Base-by-base conservation (phyloP, 139 green algal genomes). In the Spirogloea muscicola region DNA sequence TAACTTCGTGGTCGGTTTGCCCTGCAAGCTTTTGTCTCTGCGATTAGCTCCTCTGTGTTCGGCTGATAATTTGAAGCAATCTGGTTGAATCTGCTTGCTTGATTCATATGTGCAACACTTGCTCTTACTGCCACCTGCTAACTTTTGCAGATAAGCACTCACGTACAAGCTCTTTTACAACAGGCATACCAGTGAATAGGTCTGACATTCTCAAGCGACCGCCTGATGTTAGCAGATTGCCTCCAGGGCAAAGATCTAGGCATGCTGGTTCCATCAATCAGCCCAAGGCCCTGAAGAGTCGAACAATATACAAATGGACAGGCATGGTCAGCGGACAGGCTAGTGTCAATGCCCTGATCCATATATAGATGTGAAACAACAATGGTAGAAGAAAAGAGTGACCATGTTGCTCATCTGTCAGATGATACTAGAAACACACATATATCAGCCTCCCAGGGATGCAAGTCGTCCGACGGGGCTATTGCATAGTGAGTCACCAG, bases 1-100 rank as follows among this genome's bases (percentile, higher is more conserved):
- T 96, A 96, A 70, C 72, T 82, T 82, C 88, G 87, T 66, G 87
- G 87, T 1, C 91, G 74, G 79, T 91, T 89, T 49, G 78, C 79
- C 72, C 72, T 77, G 34, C 13, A 0, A 60, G 3, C n/a, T 18
- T 10, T n/a, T 9, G 27, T 68, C 34, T 41, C 34, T n/a, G n/a
- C n/a, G n/a, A n/a, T n/a, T n/a, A n/a, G n/a, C n/a, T n/a, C n/a
- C n/a, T n/a, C n/a, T n/a, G n/a, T n/a, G n/a, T n/a, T n/a, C n/a
- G n/a, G n/a, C n/a, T n/a, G n/a, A n/a, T n/a, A n/a, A n/a, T n/a
- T n/a, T n/a, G 33, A 69, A 51, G 10, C 7, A 49, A 67, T 44
- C 7, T 7, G 7, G 7, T 9, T 44, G 33, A 67, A 51, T 27
- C 5, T 5, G 41, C 9, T 44, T 7, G 7, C 9, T 27, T 6